A percentile compares a stretch with the other conserved stretches of the same genome.
phyloP scores from a whole-genome alignment of 2,329 filamentous ascomycete species.

The Dothistroma pini region DNA sequence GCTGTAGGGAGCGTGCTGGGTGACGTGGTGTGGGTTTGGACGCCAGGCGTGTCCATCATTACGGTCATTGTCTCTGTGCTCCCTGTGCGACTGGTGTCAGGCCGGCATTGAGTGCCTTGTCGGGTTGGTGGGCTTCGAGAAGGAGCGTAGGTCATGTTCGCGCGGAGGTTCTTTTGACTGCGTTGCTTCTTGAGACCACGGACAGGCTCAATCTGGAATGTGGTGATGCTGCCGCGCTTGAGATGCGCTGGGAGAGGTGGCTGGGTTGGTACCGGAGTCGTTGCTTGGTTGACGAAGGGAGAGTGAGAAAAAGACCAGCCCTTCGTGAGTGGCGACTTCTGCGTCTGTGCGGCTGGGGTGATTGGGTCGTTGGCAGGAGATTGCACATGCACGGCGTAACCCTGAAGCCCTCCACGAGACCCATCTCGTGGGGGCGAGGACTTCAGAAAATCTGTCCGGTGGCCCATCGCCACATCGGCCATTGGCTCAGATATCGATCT shows the following conservation, averaged over 20 bases:
- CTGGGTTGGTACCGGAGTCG: constrained; percentile 25
- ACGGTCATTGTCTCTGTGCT: constrained; percentile 46
- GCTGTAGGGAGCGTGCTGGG: constrained; percentile 7
- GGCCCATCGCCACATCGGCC: constrained; percentile 23
- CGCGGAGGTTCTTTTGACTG: constrained; percentile 33
- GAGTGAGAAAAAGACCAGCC: constrained; percentile 26
- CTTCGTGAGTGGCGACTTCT: constrained; percentile 17
- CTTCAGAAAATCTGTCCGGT: constrained; percentile 35
- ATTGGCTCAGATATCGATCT: constrained; percentile 36
- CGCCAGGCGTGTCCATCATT: constrained; percentile 21
- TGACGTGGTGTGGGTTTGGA: neutral
- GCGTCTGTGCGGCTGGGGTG: constrained; percentile 20
- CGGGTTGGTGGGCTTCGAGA: constrained; percentile 10
- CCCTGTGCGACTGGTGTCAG: constrained; percentile 28
- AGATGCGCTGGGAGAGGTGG: constrained; percentile 30
- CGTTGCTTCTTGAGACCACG: constrained; percentile 31
- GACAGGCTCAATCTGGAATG: constrained; percentile 32
- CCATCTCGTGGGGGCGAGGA: constrained; percentile 27
- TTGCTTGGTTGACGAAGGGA: constrained; percentile 28
- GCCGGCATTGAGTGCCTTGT: constrained; percentile 7
- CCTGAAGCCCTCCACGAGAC: constrained; percentile 12
- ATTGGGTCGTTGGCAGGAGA: constrained; percentile 20
- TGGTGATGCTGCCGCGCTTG: constrained; percentile 33
- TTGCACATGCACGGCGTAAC: constrained; percentile 22
- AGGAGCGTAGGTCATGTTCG: constrained; percentile 25